Evolutionary conservation across 108 stramenopile genomes (phyloP).

Genomic region (Pseudonitzschia multiseries): DNA sequence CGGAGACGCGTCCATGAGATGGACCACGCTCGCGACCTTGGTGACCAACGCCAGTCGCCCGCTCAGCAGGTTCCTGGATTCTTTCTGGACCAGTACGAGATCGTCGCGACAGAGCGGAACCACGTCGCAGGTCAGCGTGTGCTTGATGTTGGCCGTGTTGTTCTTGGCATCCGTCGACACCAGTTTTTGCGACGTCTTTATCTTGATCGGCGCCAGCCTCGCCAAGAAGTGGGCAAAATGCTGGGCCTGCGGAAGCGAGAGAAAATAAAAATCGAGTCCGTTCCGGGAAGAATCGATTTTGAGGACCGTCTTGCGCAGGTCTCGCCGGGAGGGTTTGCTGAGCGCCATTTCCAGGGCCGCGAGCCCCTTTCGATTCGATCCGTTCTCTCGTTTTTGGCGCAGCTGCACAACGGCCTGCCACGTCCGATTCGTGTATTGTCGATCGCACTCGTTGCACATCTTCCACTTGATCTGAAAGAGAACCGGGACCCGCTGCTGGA

Average conservation of each 20-base stretch:
- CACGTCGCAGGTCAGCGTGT: conserved; percentile 92
- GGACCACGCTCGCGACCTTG: conserved; percentile 64
- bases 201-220: conserved; percentile 79
- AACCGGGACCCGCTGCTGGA: conserved; percentile 91
- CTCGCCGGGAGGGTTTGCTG: conserved; percentile 44
- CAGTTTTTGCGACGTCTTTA: conserved; percentile 87
- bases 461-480: conserved; percentile 90
- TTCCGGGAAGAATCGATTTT: conserved; percentile 80
- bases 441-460: conserved; percentile 93
- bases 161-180: conserved; percentile 89
- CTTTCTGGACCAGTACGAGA: conserved; percentile 83
- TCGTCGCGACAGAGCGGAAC: conserved; percentile 98
- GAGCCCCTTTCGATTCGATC: conserved; percentile 51
- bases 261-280: conserved; percentile 99
- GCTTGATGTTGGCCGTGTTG: conserved; percentile 92
- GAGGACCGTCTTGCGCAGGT: conserved; percentile 80
- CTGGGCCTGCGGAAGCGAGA: conserved; percentile 71
- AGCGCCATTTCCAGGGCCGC: conserved; percentile 80
- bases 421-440: conserved; percentile 78
- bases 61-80: conserved; percentile 68
- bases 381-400: conserved; percentile 68
- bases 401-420: conserved; percentile 87
- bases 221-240: conserved; percentile 86
- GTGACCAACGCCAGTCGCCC: conserved; percentile 74
- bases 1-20: conserved; percentile 75